These are phyloP conservation scores for Sugiyamaella smithiae DNA, from an alignment of 805 yeast species.

Conservation along the genomic window DNA sequence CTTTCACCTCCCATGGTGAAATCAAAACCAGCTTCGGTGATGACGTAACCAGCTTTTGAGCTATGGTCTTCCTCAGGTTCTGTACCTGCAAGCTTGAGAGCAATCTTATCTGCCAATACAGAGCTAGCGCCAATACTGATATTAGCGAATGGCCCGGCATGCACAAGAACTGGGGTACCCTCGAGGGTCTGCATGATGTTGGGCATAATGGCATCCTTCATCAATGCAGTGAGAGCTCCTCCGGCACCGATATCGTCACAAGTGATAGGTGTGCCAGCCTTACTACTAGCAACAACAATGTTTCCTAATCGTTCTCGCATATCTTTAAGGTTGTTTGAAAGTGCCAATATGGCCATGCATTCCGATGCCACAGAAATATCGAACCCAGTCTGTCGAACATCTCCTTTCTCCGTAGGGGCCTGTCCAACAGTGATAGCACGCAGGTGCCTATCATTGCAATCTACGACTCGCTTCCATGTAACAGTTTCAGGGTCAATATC, in stretches of 20 bases:
- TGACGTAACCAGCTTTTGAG: conserved; percentile 67
- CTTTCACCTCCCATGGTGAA: conserved; percentile 99
- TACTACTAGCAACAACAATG: conserved; percentile 83
- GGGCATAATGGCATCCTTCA: conserved; percentile 96
- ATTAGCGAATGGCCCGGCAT: conserved; percentile 98
- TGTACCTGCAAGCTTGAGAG: conserved; percentile 81
- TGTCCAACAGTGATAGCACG: conserved; percentile 87
- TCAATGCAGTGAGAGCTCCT: conserved; percentile 90
- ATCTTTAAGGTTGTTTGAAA: conserved; percentile 73
- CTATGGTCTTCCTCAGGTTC: conserved; percentile 40
- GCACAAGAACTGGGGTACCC: conserved; percentile 96
- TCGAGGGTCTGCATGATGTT: conserved; percentile 95
- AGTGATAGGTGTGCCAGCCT: conserved; percentile 76
- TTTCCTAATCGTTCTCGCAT: conserved; percentile 84
- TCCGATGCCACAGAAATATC: conserved; percentile 96
- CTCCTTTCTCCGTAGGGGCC: conserved; percentile 91
- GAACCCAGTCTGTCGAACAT: conserved; percentile 82
- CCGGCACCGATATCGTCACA: conserved; percentile 94
- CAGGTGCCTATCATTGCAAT: conserved; percentile 87
- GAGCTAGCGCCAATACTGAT: conserved; percentile 96
- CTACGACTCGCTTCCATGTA: conserved; percentile 91
- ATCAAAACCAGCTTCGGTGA: conserved; percentile 98
- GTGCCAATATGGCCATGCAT: conserved; percentile 92
- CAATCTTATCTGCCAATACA: conserved; percentile 88
- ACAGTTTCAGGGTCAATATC: conserved; percentile 88